phyloP scores from a whole-genome alignment of 1,284 basidiomycete genomes.

The Fomes fomentarius region DNA sequence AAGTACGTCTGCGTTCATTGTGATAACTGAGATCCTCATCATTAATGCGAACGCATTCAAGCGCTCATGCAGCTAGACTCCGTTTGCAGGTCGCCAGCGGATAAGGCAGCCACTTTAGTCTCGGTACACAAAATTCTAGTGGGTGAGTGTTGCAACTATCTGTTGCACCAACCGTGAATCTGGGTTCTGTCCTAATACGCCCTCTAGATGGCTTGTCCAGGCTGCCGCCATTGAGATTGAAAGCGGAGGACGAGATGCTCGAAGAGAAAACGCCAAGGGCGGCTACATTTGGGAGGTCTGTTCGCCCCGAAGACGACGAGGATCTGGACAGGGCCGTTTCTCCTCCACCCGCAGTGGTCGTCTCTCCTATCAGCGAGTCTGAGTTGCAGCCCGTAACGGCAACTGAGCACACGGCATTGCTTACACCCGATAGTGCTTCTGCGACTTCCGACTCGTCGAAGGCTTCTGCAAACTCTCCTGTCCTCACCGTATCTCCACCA shows the following conservation, averaged over 20 bases:
- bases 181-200: no score
- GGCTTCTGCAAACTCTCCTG: conserved; percentile 22
- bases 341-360: conserved; percentile 33
- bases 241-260: conserved; percentile 54
- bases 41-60: conserved; percentile 31
- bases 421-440: conserved; percentile 15
- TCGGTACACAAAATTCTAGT: conserved; percentile 84
- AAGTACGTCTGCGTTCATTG: conserved; percentile 50
- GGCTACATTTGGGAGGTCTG: conserved; percentile 28
- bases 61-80: conserved; percentile 73
- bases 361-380: conserved; percentile 29
- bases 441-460: conserved; percentile 14
- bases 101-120: conserved; percentile 83
- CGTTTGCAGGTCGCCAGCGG: conserved; percentile 66
- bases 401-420: conserved; percentile 14
- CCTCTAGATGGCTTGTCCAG: conserved; percentile 71
- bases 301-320: conserved; percentile 24
- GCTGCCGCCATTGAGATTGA: conserved; percentile 67
- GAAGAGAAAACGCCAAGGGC: conserved; percentile 41
- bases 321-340: conserved; percentile 22
- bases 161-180: neutral
- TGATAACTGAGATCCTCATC: neutral
- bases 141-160: conserved; percentile 45
- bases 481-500: conserved; percentile 34
- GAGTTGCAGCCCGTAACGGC: conserved; percentile 6